Percentiles rank a stretch among this genome's conserved stretches.
These are phyloP conservation scores for Petunia secreta DNA, from an alignment of 257 asterid species.

Conservation along the genomic window DNA sequence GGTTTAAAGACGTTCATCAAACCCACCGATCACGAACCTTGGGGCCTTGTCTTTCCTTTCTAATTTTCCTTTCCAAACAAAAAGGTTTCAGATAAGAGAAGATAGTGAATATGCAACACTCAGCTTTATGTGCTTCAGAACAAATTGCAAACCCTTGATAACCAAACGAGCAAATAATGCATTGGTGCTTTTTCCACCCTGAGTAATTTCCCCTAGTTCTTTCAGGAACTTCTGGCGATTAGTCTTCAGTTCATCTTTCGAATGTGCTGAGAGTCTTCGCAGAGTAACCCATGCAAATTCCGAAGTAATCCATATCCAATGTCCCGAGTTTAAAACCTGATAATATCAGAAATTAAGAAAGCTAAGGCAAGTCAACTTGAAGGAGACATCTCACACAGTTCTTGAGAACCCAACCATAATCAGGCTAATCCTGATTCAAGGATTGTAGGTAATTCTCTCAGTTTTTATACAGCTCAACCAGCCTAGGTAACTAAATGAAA, in stretches of 20 bases:
- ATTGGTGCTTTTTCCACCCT: slow-evolving; percentile 11
- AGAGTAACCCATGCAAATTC: slow-evolving; percentile 32
- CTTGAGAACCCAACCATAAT: slow-evolving; percentile 33
- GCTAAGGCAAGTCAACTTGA: slow-evolving; percentile 24
- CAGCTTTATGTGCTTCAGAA: slow-evolving; percentile 31
- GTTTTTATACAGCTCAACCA: background rate
- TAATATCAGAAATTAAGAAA: background rate
- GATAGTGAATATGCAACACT: slow-evolving; percentile 15
- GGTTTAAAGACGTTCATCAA: too few species aligned
- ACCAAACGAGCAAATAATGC: slow-evolving; percentile 20
- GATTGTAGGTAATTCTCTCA: slow-evolving; percentile 14
- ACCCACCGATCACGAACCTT: too few species aligned
- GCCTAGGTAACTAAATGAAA: background rate
- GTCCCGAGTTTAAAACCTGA: slow-evolving; percentile 33
- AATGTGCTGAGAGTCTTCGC: slow-evolving; percentile 34
- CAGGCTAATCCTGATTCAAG: slow-evolving; percentile 33
- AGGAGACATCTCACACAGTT: slow-evolving; percentile 36
- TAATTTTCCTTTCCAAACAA: slow-evolving; percentile 11
- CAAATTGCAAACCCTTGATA: slow-evolving; percentile 31
- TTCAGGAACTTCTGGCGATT: slow-evolving; percentile 25
- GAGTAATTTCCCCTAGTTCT: slow-evolving; percentile 30
- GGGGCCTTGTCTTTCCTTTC: background rate
- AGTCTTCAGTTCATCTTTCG: slow-evolving; percentile 30
- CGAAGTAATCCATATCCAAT: slow-evolving; percentile 33
- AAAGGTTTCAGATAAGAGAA: background rate